These are phyloP conservation scores for Parafenestella ontariensis DNA, from an alignment of 2,329 filamentous ascomycete genomes.

Conservation along the genomic window DNA sequence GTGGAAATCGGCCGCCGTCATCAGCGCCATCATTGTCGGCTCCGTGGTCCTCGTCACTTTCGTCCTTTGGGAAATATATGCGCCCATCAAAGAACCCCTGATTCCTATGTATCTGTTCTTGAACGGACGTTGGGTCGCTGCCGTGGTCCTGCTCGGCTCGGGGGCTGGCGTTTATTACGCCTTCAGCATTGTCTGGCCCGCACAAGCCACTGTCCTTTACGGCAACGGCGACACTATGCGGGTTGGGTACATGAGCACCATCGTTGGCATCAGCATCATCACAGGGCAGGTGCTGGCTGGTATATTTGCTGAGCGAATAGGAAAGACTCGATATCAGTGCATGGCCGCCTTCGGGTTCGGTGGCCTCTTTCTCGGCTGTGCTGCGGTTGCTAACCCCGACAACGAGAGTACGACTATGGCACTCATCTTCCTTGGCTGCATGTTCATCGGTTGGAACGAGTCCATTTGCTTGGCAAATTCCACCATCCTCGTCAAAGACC, in stretches of 20 bases:
- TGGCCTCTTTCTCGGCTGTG: constrained; percentile 26
- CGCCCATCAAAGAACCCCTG: constrained; percentile 38
- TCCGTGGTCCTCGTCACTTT: constrained; percentile 43
- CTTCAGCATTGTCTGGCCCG: constrained; percentile 45
- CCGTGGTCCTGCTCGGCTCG: constrained; percentile 36
- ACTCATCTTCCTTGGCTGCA: constrained; percentile 31
- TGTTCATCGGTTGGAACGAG: constrained; percentile 43
- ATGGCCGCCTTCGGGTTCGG: constrained; percentile 31
- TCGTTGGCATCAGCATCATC: constrained; percentile 32
- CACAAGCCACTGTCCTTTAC: constrained; percentile 30
- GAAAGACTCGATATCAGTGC: constrained; percentile 31
- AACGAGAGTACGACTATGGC: constrained; percentile 21
- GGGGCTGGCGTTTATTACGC: constrained; percentile 47
- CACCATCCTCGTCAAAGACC: constrained; percentile 39
- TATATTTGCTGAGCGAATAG: constrained; percentile 18
- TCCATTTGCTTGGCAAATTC: constrained; percentile 36
- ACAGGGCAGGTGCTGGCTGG: constrained; percentile 38
- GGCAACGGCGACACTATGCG: constrained; percentile 18
- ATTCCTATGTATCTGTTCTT: constrained; percentile 46
- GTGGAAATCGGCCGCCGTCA: constrained; percentile 53
- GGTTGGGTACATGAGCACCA: constrained; percentile 11
- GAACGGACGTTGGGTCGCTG: constrained; percentile 38
- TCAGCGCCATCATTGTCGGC: constrained; percentile 50
- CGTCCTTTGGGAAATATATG: constrained; percentile 43
- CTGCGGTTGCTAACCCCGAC: constrained; percentile 22